phyloP scores from a whole-genome alignment of 352 stramenopile genomes.

The Pythium coloratum region DNA sequence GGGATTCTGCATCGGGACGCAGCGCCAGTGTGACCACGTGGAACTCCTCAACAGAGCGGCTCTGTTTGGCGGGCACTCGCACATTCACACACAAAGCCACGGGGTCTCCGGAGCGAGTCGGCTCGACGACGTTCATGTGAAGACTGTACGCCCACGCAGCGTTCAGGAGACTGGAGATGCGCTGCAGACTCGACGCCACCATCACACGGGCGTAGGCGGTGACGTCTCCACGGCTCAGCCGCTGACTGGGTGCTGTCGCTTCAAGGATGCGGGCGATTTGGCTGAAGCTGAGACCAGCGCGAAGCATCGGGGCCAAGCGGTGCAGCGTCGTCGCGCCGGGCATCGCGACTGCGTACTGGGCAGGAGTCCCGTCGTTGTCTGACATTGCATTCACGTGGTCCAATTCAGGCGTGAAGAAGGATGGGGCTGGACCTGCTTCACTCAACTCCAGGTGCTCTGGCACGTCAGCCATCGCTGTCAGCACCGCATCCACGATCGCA shows the following conservation, averaged over 20 bases:
- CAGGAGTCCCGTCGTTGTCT: not conserved
- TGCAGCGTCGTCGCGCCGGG: not conserved
- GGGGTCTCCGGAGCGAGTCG: not conserved
- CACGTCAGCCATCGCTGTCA: constrained; percentile 18
- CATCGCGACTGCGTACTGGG: constrained; percentile 3
- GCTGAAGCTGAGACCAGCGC: constrained; percentile 10
- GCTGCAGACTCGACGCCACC: constrained; percentile 16
- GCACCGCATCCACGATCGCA: constrained; percentile 28
- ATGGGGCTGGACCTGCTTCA: not conserved
- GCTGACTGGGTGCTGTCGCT: not conserved
- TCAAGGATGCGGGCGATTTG: constrained; percentile 4
- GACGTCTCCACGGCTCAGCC: constrained; percentile 5
- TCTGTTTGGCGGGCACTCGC: constrained; percentile 18
- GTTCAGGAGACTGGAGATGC: constrained; percentile 1
- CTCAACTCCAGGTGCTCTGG: not conserved
- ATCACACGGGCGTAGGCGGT: constrained; percentile 8
- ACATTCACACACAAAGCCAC: constrained; percentile 28
- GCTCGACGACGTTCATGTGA: constrained; percentile 5
- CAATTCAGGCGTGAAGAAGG: not conserved
- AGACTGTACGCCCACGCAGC: constrained; percentile 20
- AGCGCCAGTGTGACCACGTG: constrained; percentile 34
- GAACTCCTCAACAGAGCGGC: constrained; percentile 23
- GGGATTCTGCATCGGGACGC: constrained; percentile 15
- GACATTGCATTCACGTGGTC: not conserved
- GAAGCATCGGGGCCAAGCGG: not conserved